Evolutionary conservation across 2,329 filamentous ascomycete genomes (phyloP), one percentile per base, ranked within the genome.

Genomic region (Fusarium subglutinans): DNA sequence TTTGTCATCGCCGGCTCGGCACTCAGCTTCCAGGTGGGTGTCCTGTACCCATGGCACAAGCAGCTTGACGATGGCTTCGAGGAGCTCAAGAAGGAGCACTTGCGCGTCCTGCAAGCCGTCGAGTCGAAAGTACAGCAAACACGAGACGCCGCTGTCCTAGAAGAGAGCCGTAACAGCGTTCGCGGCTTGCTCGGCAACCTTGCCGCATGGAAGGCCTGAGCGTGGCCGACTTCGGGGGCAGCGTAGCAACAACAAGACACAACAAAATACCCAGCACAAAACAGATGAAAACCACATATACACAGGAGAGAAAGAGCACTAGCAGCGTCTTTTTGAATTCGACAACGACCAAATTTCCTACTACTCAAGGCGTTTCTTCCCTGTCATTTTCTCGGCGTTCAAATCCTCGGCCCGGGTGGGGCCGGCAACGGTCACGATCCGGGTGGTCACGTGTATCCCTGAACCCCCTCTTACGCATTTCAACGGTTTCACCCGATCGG

Each of bases 21-120:
- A 0, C 85, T 93, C 40, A 85, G 84, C 41, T 93, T 93, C 80
- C 91, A 93, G 81, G 89, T 92, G 56, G 90, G 90, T 75, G 91
- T 93, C 44, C 84, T 93, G 17, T 93, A 93, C 80, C 91, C 91
- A 3, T 93, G 91, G 91, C 91, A 93, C 81, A 87, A 91, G 76
- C 84, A 91, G 78, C 83, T 93, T 12, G 89, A 92, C 71, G 85
- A 87, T 26, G 88, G 89, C 68, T 92, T 93, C 76, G 75, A 79
- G 58, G 70, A 71, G 12, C 69, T 79, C 54, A 78, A 76, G 72
- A 77, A 64, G 64, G 77, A 79, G 61, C 77, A 79, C 53, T 43
- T 77, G 14, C 70, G 72, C 26, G 75, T 79, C 51, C 60, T 79
- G 22, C 44, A 54, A 9, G 59, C 65, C 41, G 59, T 74, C 37